phyloP scores from a whole-genome alignment of 148 eudicot species.

The Rhododendron williamsianum region DNA sequence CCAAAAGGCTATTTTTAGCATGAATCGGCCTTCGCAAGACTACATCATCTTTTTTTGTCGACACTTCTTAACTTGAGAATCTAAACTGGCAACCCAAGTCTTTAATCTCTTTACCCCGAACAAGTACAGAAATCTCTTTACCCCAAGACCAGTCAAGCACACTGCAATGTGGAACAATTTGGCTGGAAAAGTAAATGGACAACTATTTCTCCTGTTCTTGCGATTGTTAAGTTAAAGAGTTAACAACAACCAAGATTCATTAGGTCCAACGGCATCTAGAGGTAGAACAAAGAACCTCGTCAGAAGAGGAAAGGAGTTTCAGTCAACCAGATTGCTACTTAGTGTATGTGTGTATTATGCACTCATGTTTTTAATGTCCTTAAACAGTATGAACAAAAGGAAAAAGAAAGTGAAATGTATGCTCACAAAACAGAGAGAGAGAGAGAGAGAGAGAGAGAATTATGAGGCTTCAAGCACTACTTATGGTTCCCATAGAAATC shows the following conservation, averaged over 20 bases:
- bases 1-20: background rate
- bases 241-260: background rate
- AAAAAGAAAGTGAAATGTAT: background rate
- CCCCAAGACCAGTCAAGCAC: background rate
- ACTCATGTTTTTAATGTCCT: background rate
- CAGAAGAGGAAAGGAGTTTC: background rate
- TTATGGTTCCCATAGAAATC: background rate
- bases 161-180: background rate
- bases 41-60: background rate
- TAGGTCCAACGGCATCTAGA: background rate
- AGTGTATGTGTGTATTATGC: background rate
- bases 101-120: background rate
- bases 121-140: background rate
- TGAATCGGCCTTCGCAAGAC: background rate
- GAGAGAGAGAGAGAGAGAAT: too few relatives aligned
- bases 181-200: background rate
- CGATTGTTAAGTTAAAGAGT: background rate
- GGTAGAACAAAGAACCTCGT: slow-evolving; percentile 2
- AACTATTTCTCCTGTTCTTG: background rate
- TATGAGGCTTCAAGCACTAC: background rate
- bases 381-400: background rate
- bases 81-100: background rate
- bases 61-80: background rate
- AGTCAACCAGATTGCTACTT: background rate
- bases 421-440: background rate